A percentile compares a stretch with the other conserved stretches of the same genome.
phyloP scores from a whole-genome alignment of 1,139 yeast genomes.

The Lodderomyces pseudojiufengensis region DNA sequence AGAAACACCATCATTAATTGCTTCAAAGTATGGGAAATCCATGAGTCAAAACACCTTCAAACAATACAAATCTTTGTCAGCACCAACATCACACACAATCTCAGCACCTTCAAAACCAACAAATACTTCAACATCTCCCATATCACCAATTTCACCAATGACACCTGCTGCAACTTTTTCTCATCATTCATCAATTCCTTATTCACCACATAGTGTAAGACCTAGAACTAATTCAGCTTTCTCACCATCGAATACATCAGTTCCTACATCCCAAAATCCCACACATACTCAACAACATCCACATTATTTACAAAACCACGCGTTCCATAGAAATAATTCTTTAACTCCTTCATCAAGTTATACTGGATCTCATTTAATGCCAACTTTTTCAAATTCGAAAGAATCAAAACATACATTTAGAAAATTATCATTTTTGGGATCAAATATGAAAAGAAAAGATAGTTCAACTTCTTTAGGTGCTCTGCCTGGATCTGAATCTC shows the following conservation, averaged over 20 bases:
- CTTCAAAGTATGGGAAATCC: conserved; percentile 8
- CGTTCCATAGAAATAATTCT: conserved; percentile 8
- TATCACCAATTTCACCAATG: conserved; percentile 3
- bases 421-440: conserved; percentile 12
- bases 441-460: conserved; percentile 6
- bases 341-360: background rate
- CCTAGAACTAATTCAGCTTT: conserved; percentile 10
- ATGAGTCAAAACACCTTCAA: conserved; percentile 6
- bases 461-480: conserved; percentile 7
- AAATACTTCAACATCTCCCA: background rate
- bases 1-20: conserved; percentile 8
- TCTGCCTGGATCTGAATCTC: conserved; percentile 7
- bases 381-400: conserved; percentile 1
- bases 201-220: conserved; percentile 4
- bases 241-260: conserved; percentile 7
- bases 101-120: background rate
- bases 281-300: background rate
- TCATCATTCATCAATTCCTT: conserved; percentile 1
- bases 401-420: conserved; percentile 9
- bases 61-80: conserved; percentile 1
- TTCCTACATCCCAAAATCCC: background rate
- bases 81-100: background rate
- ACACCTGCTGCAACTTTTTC: conserved; percentile 1
- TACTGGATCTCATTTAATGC: background rate
- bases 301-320: conserved; percentile 8